Conservation (phyloP, 495 filamentous ascomycete genomes). For the Cairneyella variabilis region DNA sequence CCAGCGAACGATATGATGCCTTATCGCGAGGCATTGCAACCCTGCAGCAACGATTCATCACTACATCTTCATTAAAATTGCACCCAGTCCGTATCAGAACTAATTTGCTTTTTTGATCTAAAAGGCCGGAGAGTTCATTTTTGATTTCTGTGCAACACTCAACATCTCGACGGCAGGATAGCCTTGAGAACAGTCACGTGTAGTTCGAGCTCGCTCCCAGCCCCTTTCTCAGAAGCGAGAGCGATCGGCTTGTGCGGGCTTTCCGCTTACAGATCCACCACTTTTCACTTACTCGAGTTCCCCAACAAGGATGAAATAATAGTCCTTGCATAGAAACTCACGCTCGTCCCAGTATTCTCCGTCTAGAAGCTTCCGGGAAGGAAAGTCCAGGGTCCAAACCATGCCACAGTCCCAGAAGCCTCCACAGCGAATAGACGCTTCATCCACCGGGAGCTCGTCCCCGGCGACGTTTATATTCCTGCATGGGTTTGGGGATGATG, state of each 20-base stretch:
- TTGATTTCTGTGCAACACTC: too few species aligned
- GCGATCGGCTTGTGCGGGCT: neutral
- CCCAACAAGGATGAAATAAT: too few species aligned
- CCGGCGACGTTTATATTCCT: constrained; percentile 41
- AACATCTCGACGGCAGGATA: too few species aligned
- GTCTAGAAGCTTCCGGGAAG: neutral
- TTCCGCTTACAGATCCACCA: too few species aligned
- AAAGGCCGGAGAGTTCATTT: too few species aligned
- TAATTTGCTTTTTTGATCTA: too few species aligned
- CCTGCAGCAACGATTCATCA: too few species aligned
- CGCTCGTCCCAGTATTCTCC: neutral
- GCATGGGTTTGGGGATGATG: constrained; percentile 41
- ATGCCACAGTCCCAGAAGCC: constrained; percentile 14
- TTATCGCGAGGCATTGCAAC: neutral
- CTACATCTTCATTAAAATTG: too few species aligned
- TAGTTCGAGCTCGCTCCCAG: neutral
- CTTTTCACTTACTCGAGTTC: too few species aligned
- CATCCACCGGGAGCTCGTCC: neutral
- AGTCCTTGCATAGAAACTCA: too few species aligned
- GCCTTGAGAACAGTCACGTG: too few species aligned
- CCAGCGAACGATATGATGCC: neutral
- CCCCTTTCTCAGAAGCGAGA: neutral
- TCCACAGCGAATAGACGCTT: constrained; percentile 30
- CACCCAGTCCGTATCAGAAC: too few species aligned
- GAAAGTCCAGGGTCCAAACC: neutral